Percentiles rank a stretch among this genome's conserved stretches.
phyloP scores from a whole-genome alignment of 2,329 filamentous ascomycete genomes.

The Phaeosphaeriaceae sp. region DNA sequence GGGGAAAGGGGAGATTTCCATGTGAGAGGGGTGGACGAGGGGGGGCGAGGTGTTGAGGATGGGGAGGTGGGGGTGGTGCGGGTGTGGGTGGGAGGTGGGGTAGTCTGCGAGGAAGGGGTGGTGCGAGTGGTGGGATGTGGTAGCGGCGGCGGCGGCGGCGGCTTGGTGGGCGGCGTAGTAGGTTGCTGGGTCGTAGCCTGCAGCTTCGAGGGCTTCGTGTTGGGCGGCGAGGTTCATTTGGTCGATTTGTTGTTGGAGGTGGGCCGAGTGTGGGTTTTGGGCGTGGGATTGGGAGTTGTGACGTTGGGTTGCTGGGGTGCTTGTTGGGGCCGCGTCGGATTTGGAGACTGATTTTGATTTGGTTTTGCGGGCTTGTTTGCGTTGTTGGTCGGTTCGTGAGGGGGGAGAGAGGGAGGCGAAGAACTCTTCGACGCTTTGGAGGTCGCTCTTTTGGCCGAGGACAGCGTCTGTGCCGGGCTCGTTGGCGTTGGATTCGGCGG shows the following conservation, averaged over 20 bases:
- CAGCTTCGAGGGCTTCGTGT: slow-evolving; percentile 34
- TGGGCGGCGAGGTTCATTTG: slow-evolving; percentile 40
- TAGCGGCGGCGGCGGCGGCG: neutral
- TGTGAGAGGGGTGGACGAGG: slow-evolving; percentile 38
- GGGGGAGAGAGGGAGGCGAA: slow-evolving; percentile 79
- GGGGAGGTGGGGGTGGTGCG: slow-evolving; percentile 45
- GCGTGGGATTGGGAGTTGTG: slow-evolving; percentile 20
- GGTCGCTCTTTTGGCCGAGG: slow-evolving; percentile 83
- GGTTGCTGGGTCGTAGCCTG: slow-evolving; percentile 34
- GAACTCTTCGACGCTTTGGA: slow-evolving; percentile 95
- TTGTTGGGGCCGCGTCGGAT: slow-evolving; percentile 28
- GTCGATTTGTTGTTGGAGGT: slow-evolving; percentile 36
- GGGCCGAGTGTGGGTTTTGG: slow-evolving; percentile 32
- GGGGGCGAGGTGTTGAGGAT: slow-evolving; percentile 44
- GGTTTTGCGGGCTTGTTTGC: slow-evolving; percentile 57
- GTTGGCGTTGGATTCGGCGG: slow-evolving; percentile 69
- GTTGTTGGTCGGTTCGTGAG: slow-evolving; percentile 54
- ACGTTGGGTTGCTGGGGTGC: slow-evolving; percentile 27
- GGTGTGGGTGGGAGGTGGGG: slow-evolving; percentile 48
- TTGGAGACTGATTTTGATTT: slow-evolving; percentile 47
- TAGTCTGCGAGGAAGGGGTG: slow-evolving; percentile 55
- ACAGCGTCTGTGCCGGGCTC: slow-evolving; percentile 87
- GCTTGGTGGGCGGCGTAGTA: slow-evolving; percentile 35
- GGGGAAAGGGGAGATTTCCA: slow-evolving; percentile 43
- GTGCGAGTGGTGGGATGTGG: slow-evolving; percentile 24